Percentiles rank a stretch among this genome's conserved stretches.
phyloP scores from a whole-genome alignment of 345 rosid genomes.

The Turritis glabra region DNA sequence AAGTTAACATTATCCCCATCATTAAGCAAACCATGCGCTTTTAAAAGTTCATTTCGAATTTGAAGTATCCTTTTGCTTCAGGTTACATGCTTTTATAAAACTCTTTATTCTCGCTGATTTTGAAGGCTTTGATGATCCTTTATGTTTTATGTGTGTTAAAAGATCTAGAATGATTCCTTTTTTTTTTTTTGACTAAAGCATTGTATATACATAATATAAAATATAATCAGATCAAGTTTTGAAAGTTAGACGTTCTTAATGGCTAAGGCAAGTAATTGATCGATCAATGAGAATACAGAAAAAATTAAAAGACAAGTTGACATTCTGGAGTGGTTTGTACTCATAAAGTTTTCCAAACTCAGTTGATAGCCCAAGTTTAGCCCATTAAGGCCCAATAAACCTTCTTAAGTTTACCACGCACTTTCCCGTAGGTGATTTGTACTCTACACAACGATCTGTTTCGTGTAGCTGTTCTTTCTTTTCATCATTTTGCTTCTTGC shows the following conservation, averaged over 20 bases:
- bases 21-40: conserved; percentile 29
- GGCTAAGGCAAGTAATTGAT: conserved; percentile 19
- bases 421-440: neutral
- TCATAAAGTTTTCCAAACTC: neutral
- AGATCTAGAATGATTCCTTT: neutral
- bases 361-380: neutral
- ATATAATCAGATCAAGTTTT: neutral
- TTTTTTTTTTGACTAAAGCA: neutral
- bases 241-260: conserved; percentile 19
- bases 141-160: conserved; percentile 16
- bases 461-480: conserved; percentile 1
- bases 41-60: neutral
- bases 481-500: conserved; percentile 26
- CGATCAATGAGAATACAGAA: neutral
- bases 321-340: neutral
- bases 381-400: conserved; percentile 31
- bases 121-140: conserved; percentile 7
- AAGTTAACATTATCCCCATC: conserved; percentile 20
- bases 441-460: conserved; percentile 27
- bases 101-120: conserved; percentile 28
- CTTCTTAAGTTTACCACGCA: neutral
- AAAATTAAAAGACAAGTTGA: too few relatives aligned
- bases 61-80: conserved; percentile 29
- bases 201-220: neutral
- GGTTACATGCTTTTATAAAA: conserved; percentile 20